These are phyloP conservation scores for Lasiosphaeris hirsuta DNA, from an alignment of 495 filamentous ascomycete genomes.

Conservation along the genomic window DNA sequence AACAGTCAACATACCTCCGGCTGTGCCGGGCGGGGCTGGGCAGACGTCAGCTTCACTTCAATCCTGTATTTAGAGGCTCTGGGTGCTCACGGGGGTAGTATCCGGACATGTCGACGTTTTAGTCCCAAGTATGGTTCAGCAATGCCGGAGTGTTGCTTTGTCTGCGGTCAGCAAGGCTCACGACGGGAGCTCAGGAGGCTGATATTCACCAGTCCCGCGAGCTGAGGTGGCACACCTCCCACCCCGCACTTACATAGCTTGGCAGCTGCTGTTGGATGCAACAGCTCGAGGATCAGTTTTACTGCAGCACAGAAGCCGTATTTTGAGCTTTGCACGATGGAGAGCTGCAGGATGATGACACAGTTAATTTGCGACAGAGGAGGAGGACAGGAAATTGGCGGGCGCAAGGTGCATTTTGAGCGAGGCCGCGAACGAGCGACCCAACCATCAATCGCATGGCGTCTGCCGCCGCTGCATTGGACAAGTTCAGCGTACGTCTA, in stretches of 20 bases:
- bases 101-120: slow-evolving; percentile 21
- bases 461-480: slow-evolving; percentile 10
- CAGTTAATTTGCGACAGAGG: background rate
- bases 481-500: slow-evolving; percentile 11
- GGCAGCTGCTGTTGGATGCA: slow-evolving; percentile 1
- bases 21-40: slow-evolving; percentile 25
- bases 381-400: background rate
- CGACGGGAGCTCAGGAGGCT: too few relatives aligned
- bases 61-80: background rate
- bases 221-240: background rate
- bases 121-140: background rate
- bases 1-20: slow-evolving; percentile 23
- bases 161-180: background rate
- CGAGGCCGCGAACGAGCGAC: slow-evolving; percentile 15
- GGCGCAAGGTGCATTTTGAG: slow-evolving; percentile 2
- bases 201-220: background rate
- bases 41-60: background rate
- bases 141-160: background rate
- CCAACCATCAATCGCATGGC: background rate
- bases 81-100: slow-evolving; percentile 34
- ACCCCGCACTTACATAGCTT: slow-evolving; percentile 21
- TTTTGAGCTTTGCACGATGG: too few relatives aligned
- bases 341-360: too few relatives aligned
- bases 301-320: background rate
- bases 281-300: background rate